Evolutionary conservation across 2,329 filamentous ascomycete genomes (phyloP), one percentile per base, ranked within the genome.

Genomic region (Calycina marina): DNA sequence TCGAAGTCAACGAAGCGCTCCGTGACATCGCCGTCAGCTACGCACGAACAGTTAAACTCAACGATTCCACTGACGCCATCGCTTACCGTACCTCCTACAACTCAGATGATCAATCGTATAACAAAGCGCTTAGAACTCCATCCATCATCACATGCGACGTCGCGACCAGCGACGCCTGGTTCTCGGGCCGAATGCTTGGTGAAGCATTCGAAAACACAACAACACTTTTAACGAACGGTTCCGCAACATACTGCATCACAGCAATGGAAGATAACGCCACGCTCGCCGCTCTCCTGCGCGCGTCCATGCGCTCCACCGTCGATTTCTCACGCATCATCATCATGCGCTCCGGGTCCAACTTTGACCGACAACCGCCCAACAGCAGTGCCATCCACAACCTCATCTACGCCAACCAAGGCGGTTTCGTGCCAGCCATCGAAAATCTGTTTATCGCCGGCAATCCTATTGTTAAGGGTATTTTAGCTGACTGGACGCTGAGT

Each of bases 251-350:
- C 56, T 82, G 77, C 57, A 70, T 75, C 54, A 77, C 67, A 2
- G 76, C 76, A 0, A 77, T 82, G 51, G 78, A 83, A 53, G 77
- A 83, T 49, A 80, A 75, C 44, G 77, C 76, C 0, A 68, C 67
- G 0, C 63, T 82, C 1, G 74, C 77, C 43, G 75, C 68, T 4
- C 56, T 83, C 15, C 53, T 80, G 12, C 66, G 77, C 9, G 65
- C 65, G 2, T 67, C 72, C 0, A 54, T 67, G 13, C 59, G 61
- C 40, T 63, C 67, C 2, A 47, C 70, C 4, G 66, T 75, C 4
- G 78, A 83, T 50, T 83, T 78, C 52, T 53, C 60, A 4, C 65
- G 78, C 3, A 64, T 78, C 40, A 74, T 83, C 34, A 54, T 82
- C 37, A 70, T 82, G 64, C 65, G 78, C 16, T 72, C 73, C 47